phyloP scores from a whole-genome alignment of 331 rosid species.

The Prunus yedoensis region DNA sequence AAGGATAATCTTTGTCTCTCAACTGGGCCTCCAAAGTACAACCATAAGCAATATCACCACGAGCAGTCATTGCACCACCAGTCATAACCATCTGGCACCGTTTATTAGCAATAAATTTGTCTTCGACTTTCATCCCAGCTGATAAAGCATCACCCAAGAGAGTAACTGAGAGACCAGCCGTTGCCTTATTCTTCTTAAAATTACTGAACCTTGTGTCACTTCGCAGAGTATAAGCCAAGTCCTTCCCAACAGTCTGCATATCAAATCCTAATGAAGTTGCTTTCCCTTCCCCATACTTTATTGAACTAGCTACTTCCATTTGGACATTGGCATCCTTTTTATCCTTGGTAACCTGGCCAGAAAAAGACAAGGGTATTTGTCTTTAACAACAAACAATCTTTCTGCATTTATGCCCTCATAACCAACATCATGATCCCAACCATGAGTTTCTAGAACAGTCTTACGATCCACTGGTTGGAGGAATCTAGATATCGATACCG shows the following conservation, averaged over 20 bases:
- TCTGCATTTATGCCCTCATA: slow-evolving; percentile 96
- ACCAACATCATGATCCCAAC: slow-evolving; percentile 99
- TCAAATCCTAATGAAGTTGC: slow-evolving; percentile 85
- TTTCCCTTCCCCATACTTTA: slow-evolving; percentile 89
- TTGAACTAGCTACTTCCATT: slow-evolving; percentile 75
- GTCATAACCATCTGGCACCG: slow-evolving; percentile 66
- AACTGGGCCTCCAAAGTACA: slow-evolving; percentile 97
- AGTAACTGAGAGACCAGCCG: slow-evolving; percentile 83
- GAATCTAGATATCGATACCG: slow-evolving; percentile 89
- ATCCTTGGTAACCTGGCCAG: slow-evolving; percentile 88
- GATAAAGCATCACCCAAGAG: slow-evolving; percentile 82
- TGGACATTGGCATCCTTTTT: slow-evolving; percentile 94
- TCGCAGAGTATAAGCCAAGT: slow-evolving; percentile 84
- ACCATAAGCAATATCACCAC: slow-evolving; percentile 85
- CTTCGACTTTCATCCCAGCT: slow-evolving; percentile 80
- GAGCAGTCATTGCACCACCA: slow-evolving; percentile 90
- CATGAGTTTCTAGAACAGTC: slow-evolving; percentile 92
- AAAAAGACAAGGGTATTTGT: slow-evolving; percentile 74
- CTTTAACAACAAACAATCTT: slow-evolving; percentile 69
- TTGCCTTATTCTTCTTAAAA: slow-evolving; percentile 75
- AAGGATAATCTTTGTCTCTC: slow-evolving; percentile 84
- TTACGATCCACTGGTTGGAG: slow-evolving; percentile 91
- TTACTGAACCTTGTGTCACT: slow-evolving; percentile 78
- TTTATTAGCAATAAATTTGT: slow-evolving; percentile 72
- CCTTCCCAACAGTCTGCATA: slow-evolving; percentile 95